Base-by-base conservation (phyloP, 2,329 filamentous ascomycete genomes). In the Daldinia eschscholtzii region DNA sequence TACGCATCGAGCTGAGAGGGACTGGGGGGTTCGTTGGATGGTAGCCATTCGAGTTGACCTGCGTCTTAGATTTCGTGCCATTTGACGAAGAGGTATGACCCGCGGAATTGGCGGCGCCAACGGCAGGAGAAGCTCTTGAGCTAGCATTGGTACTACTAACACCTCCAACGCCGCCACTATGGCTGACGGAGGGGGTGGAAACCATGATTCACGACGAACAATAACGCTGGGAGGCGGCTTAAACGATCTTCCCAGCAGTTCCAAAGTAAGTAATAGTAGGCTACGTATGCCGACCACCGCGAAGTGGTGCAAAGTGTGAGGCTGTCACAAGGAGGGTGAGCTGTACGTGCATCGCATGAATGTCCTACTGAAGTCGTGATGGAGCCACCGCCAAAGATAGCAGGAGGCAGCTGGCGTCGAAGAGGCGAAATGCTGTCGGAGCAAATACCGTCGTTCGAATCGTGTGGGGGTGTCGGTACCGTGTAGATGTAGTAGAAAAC, bases 1-100 rank as follows among this genome's bases (percentile, higher is more conserved):
- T 89, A 44, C 80, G 81, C 82, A 89, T 83, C 35, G 86, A 84
- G 74, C 87, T 89, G 42, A 89, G 81, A 12, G 86, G 84, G 44
- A 81, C 79, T 57, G 84, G 84, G 3, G 84, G 79, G 65, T 87
- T 87, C 37, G 82, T 73, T 9, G 85, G 82, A 70, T 87, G 84
- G 64, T 85, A 84, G 69, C 84, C 84, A 74, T 88, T 87, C 56
- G 85, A 82, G 75, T 85, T 85, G 74, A 86, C 79, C 69, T 84
- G 85, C n/a, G 81, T 76, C 73, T 87, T 88, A n/a, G 84, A 75
- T 70, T 87, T 87, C 44, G 74, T 67, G 57, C 74, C 73, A 67
- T 73, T 78, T 41, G 76, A 67, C 9, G 73, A 41, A 28, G 82
- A 75, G 52, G 79, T 73, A 67, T 79, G 77, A 70, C 72, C 77